phyloP scores from a whole-genome alignment of 768 basidiomycete genomes.

The Tricholoma sp. region DNA sequence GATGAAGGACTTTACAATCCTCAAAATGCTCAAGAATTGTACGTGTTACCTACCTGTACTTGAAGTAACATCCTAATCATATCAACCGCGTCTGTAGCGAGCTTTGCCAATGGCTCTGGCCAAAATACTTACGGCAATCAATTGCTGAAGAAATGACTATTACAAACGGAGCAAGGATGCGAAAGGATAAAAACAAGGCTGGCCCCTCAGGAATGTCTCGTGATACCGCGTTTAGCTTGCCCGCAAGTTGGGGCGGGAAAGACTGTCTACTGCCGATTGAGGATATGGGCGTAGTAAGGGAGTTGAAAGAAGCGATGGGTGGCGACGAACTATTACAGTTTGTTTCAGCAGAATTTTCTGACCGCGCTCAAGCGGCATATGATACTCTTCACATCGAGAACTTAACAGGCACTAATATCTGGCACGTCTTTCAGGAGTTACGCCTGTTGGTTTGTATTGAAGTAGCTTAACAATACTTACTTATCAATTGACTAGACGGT shows the following conservation, averaged over 20 bases:
- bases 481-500: background rate
- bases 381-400: background rate
- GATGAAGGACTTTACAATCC: constrained; percentile 20
- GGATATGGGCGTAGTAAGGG: constrained; percentile 17
- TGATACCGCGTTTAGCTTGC: constrained; percentile 25
- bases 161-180: constrained; percentile 22
- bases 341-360: constrained; percentile 21
- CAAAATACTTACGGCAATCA: constrained; percentile 17
- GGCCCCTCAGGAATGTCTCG: constrained; percentile 32
- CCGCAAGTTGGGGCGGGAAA: constrained; percentile 17
- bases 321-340: constrained; percentile 28
- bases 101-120: constrained; percentile 26
- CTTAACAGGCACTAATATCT: constrained; percentile 4
- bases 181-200: constrained; percentile 26
- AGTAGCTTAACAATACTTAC: background rate
- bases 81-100: constrained; percentile 8
- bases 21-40: constrained; percentile 23
- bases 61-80: constrained; percentile 1
- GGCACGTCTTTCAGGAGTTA: background rate
- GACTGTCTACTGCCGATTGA: constrained; percentile 23
- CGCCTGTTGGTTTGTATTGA: background rate
- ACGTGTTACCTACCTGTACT: constrained; percentile 12
- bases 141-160: constrained; percentile 9
- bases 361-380: constrained; percentile 1
- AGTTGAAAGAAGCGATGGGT: constrained; percentile 26